Evolutionary conservation across 805 yeast species (phyloP).

Genomic region (Cyberlindnera bimundalis): DNA sequence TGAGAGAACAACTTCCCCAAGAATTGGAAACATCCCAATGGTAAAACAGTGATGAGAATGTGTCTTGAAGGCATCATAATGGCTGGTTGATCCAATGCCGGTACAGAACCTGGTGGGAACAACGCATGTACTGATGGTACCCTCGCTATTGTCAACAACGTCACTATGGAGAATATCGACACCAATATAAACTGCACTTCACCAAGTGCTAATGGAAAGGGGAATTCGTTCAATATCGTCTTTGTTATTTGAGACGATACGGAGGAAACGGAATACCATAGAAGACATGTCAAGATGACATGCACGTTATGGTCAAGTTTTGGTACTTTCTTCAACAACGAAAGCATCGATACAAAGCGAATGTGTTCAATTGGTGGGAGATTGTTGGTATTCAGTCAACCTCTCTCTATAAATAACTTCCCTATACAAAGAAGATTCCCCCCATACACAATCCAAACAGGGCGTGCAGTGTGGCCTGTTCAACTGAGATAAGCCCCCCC

Average conservation of each 20-base stretch:
- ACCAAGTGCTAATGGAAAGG: slow-evolving; percentile 60
- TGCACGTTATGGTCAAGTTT: slow-evolving; percentile 9
- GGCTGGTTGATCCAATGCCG: slow-evolving; percentile 29
- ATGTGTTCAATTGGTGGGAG: too few species aligned
- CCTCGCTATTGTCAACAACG: slow-evolving; percentile 35
- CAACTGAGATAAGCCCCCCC: too few species aligned
- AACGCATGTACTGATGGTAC: slow-evolving; percentile 30
- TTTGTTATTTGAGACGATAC: slow-evolving; percentile 65
- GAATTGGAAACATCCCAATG: slow-evolving; percentile 65
- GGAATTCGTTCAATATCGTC: slow-evolving; percentile 48
- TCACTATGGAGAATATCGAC: slow-evolving; percentile 37
- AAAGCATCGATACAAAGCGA: too few species aligned
- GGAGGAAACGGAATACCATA: slow-evolving; percentile 63
- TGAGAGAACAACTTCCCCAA: slow-evolving; percentile 60
- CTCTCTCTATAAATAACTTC: background rate
- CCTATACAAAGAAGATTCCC: too few species aligned
- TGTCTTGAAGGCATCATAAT: slow-evolving; percentile 34
- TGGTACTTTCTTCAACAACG: background rate
- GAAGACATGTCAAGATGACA: slow-evolving; percentile 37
- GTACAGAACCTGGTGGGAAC: slow-evolving; percentile 58
- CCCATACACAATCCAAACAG: too few species aligned
- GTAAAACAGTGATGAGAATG: slow-evolving; percentile 49
- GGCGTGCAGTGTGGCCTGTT: background rate
- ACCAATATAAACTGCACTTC: slow-evolving; percentile 60
- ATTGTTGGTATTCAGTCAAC: too few species aligned